phyloP scores from a whole-genome alignment of 2,329 filamentous ascomycete genomes.

The Ophioceras dolichostomum region DNA sequence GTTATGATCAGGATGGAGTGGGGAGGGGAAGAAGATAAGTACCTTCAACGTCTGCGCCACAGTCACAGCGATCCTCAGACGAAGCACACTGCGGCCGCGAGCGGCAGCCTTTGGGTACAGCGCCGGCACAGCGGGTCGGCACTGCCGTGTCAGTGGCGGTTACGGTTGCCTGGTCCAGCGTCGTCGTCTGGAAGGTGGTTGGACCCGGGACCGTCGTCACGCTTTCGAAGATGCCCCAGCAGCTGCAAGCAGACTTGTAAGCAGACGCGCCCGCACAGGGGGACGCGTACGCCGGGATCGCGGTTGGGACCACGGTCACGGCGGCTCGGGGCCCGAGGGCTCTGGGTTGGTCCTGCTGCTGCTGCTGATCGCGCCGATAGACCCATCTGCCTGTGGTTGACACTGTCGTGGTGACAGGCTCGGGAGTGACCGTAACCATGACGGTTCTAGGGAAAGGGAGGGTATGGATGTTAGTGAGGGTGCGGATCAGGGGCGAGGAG shows the following conservation, averaged over 20 bases:
- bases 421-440: slow-evolving; percentile 1
- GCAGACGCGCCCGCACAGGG: slow-evolving; percentile 8
- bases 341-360: neutral
- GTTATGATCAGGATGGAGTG: neutral
- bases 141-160: neutral
- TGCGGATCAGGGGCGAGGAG: neutral
- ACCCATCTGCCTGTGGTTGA: neutral
- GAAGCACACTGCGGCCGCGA: neutral
- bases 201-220: slow-evolving; percentile 3
- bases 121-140: neutral
- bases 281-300: slow-evolving; percentile 12
- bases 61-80: neutral
- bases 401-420: neutral
- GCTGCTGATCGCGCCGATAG: neutral
- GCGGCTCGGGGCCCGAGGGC: neutral
- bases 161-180: neutral
- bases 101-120: neutral
- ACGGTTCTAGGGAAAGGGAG: neutral
- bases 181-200: neutral
- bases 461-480: neutral
- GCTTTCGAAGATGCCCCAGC: slow-evolving; percentile 12
- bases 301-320: slow-evolving; percentile 1
- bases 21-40: neutral
- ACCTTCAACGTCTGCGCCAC: neutral
- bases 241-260: slow-evolving; percentile 16